phyloP scores from a whole-genome alignment of 2,329 filamentous ascomycete genomes.

The Diaporthe destruens region DNA sequence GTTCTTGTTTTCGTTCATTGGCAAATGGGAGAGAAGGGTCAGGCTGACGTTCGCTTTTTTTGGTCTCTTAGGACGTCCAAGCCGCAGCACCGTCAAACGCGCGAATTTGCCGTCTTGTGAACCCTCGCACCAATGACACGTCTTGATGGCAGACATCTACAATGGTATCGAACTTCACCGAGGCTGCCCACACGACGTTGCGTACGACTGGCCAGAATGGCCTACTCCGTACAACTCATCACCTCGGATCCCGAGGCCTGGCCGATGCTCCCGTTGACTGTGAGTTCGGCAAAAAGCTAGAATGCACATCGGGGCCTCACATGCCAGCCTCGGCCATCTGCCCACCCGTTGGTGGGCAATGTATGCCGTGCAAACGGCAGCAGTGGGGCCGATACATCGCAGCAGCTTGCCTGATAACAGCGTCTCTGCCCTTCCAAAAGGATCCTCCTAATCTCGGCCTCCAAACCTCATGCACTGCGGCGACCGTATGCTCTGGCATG shows the following conservation, averaged over 20 bases:
- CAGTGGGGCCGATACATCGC: neutral
- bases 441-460: neutral
- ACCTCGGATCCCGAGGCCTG: neutral
- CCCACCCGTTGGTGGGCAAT: neutral
- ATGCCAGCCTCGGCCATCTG: neutral
- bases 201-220: constrained; percentile 1
- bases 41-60: constrained; percentile 1
- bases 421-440: neutral
- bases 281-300: neutral
- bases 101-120: constrained; percentile 24
- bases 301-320: neutral
- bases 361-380: neutral
- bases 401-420: neutral
- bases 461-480: neutral
- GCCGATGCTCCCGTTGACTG: neutral
- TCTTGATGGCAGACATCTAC: constrained; percentile 29
- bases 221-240: constrained; percentile 1
- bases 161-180: neutral
- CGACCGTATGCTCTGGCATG: neutral
- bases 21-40: constrained; percentile 29
- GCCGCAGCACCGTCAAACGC: constrained; percentile 14
- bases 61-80: neutral
- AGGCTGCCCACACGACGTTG: neutral
- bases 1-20: constrained; percentile 14
- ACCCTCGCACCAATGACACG: constrained; percentile 21